Evolutionary conservation across 495 filamentous ascomycete genomes (phyloP).

Genomic region (Hyaloscypha variabilis): DNA sequence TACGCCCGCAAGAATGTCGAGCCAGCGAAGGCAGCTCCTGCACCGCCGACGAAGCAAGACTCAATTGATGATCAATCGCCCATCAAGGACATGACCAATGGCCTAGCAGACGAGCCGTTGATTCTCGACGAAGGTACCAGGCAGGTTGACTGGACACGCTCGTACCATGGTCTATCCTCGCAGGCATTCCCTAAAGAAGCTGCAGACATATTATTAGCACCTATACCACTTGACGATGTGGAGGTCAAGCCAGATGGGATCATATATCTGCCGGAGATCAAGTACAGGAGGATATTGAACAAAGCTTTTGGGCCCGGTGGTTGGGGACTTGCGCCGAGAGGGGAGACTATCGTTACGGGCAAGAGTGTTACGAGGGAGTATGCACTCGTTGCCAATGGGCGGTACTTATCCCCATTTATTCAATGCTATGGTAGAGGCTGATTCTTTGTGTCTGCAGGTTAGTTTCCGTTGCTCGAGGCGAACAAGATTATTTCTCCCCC

Average conservation of each 20-base stretch:
- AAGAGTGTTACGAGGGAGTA: constrained; percentile 94
- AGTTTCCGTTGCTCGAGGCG: constrained; percentile 89
- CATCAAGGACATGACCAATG: constrained; percentile 33
- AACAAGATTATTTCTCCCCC: constrained; percentile 91
- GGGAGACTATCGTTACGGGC: constrained; percentile 87
- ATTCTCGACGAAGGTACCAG: constrained; percentile 33
- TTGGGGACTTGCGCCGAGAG: constrained; percentile 90
- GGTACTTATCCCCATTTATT: constrained; percentile 56
- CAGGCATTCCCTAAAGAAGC: constrained; percentile 78
- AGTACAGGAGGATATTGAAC: constrained; percentile 93
- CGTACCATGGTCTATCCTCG: constrained; percentile 84
- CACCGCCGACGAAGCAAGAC: constrained; percentile 10
- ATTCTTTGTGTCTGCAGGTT: constrained; percentile 55
- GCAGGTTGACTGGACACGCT: constrained; percentile 84
- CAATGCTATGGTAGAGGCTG: background rate
- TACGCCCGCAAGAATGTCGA: constrained; percentile 23
- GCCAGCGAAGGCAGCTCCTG: constrained; percentile 12
- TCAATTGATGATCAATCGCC: constrained; percentile 29
- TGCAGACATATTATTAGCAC: constrained; percentile 68
- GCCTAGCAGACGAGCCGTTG: constrained; percentile 36
- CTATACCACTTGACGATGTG: constrained; percentile 72
- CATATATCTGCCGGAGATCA: constrained; percentile 96
- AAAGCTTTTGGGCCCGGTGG: constrained; percentile 90
- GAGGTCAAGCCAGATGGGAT: constrained; percentile 98
- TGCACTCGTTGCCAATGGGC: constrained; percentile 84